Base-by-base conservation (phyloP, 2,329 filamentous ascomycete species). In the Talaromyces sp. region DNA sequence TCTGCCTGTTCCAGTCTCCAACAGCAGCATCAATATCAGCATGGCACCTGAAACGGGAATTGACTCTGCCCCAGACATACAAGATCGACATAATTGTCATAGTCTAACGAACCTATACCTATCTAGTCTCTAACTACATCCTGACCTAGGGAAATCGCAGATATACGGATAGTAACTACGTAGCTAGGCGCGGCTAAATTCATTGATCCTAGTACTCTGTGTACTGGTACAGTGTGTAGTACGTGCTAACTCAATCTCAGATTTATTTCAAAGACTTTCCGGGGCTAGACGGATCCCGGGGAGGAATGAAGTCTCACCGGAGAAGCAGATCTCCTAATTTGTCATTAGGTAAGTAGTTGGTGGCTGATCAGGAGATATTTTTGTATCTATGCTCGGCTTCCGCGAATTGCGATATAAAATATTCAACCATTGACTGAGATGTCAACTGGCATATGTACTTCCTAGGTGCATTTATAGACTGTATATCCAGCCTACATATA, bases 361-460 rank as follows among this genome's bases (percentile, higher is more conserved):
- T 25, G 53, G 31, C n/a, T 36, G 53, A 36, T 36, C 53, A 25
- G 22, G n/a, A 22, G n/a, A 15, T 19, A 19, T 15, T 54, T 51
- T 56, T 17, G 31, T 11, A 17, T 53, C 3, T 29, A n/a, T 51
- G 15, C 17, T 31, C 13, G 17, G 15, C 17, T 31, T 17, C 53
- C 53, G 53, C 53, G n/a, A 25, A 22, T 56, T 22, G 53, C 53
- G 53, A 56, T 56, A 56, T 56, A 36, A 56, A 56, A 36, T 36
- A 13, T 19, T 34, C n/a, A 22, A 25, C 31, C 31, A 25, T 10
- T 15, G 6, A 34, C 1, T 49, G 13, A n/a, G 19, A 25, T 56
- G 27, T 31, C 27, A 53, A n/a, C 17, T 53, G 27, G 49, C 27
- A 53, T 36, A 36, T 36, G 11, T 36, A 22, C 7, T 25, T 22